A percentile compares a stretch with the other conserved stretches of the same genome.
These are phyloP conservation scores for Macrocybe sp. DNA, from an alignment of 1,284 basidiomycete species.

Conservation along the genomic window DNA sequence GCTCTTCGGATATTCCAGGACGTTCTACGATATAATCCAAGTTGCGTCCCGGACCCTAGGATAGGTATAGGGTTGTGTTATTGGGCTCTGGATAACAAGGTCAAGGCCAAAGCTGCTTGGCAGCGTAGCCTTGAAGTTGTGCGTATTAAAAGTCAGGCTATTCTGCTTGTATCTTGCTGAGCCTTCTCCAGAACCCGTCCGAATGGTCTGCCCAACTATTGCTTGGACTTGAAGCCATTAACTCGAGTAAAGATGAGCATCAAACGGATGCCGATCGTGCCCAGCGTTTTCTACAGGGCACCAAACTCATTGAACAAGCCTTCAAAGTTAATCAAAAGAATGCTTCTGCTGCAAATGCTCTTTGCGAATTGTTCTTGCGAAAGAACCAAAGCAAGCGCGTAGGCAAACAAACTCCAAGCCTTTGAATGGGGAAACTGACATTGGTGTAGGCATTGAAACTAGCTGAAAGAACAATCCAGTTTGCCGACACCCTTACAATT, in stretches of 20 bases:
- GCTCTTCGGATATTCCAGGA: slow-evolving; percentile 83
- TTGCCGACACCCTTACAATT: slow-evolving; percentile 78
- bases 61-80: slow-evolving; percentile 92
- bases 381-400: slow-evolving; percentile 52
- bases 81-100: slow-evolving; percentile 80
- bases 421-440: too few species aligned
- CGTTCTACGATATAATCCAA: slow-evolving; percentile 72
- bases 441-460: slow-evolving; percentile 73
- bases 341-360: slow-evolving; percentile 72
- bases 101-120: slow-evolving; percentile 83
- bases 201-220: slow-evolving; percentile 76
- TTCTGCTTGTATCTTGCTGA: slow-evolving; percentile 4
- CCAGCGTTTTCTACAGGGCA: slow-evolving; percentile 51
- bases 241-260: slow-evolving; percentile 67
- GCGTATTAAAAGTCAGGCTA: slow-evolving; percentile 24
- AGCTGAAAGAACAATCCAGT: slow-evolving; percentile 89
- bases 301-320: slow-evolving; percentile 64
- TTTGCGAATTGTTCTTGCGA: slow-evolving; percentile 70
- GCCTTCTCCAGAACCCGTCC: slow-evolving; percentile 55
- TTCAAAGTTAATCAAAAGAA: slow-evolving; percentile 76
- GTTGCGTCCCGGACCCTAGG: slow-evolving; percentile 82
- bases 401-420: slow-evolving; percentile 22
- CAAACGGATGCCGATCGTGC: slow-evolving; percentile 57
- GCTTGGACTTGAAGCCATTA: slow-evolving; percentile 80
- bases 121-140: slow-evolving; percentile 80